phyloP scores from a whole-genome alignment of 345 rosid species.

The Pseudoturritis turrita region DNA sequence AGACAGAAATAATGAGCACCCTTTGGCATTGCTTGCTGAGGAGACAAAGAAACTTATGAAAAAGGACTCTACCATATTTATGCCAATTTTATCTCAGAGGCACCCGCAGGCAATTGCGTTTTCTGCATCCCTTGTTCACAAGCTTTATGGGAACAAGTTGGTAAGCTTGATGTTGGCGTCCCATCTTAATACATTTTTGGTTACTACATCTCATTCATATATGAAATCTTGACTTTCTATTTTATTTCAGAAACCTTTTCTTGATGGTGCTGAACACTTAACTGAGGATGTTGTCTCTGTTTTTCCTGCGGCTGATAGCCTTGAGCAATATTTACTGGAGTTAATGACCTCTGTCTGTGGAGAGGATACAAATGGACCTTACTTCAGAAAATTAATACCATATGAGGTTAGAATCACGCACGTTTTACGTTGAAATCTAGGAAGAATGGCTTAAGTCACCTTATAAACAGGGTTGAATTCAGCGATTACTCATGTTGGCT shows the following conservation, averaged over 20 bases:
- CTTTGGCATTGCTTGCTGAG: slow-evolving; percentile 82
- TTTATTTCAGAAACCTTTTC: slow-evolving; percentile 81
- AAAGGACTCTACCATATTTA: slow-evolving; percentile 61
- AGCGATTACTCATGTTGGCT: slow-evolving; percentile 7
- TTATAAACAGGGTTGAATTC: neutral
- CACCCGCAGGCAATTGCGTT: slow-evolving; percentile 71
- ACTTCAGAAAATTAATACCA: slow-evolving; percentile 59
- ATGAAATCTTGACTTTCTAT: slow-evolving; percentile 27
- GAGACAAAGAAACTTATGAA: slow-evolving; percentile 74
- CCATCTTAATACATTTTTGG: slow-evolving; percentile 13
- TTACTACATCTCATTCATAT: slow-evolving; percentile 6
- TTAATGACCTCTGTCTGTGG: slow-evolving; percentile 56
- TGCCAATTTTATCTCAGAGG: slow-evolving; percentile 77
- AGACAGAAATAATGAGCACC: slow-evolving; percentile 63
- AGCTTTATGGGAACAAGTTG: slow-evolving; percentile 80
- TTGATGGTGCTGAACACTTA: slow-evolving; percentile 78
- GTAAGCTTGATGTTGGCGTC: slow-evolving; percentile 43
- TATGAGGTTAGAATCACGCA: slow-evolving; percentile 59
- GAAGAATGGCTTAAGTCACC: slow-evolving; percentile 8
- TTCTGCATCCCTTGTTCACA: slow-evolving; percentile 89
- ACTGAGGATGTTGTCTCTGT: slow-evolving; percentile 93
- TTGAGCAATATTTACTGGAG: slow-evolving; percentile 75
- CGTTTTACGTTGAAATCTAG: slow-evolving; percentile 2
- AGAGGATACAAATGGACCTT: slow-evolving; percentile 55
- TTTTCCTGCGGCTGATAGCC: slow-evolving; percentile 84